Percentiles rank a stretch among this genome's conserved stretches.
Conservation (phyloP, 1,284 basidiomycete species). For the Boletus sp. region DNA sequence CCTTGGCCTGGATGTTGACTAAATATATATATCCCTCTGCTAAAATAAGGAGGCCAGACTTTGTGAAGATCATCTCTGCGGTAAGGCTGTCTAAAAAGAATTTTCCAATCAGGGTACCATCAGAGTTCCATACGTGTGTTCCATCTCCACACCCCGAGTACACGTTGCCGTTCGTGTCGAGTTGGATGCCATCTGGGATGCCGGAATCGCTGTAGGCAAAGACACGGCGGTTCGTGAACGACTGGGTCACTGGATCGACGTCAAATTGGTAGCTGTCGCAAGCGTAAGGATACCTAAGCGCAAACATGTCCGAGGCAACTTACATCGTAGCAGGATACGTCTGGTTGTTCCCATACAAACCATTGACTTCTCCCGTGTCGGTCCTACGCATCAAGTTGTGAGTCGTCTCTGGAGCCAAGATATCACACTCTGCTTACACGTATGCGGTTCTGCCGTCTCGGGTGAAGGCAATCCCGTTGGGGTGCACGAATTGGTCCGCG, state of each 20-base stretch:
- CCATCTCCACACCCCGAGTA: constrained; percentile 28
- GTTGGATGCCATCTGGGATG: constrained; percentile 67
- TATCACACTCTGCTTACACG: constrained; percentile 43
- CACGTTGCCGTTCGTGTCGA: constrained; percentile 17
- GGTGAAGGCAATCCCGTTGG: constrained; percentile 69
- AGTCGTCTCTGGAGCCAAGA: constrained; percentile 2
- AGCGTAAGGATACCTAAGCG: neutral
- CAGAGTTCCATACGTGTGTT: constrained; percentile 55
- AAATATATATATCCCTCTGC: constrained; percentile 18
- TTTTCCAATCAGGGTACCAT: constrained; percentile 68
- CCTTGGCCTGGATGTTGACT: constrained; percentile 15
- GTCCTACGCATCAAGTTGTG: constrained; percentile 35
- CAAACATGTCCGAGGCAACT: constrained; percentile 16
- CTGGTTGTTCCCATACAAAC: constrained; percentile 53
- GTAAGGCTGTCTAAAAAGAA: constrained; percentile 59
- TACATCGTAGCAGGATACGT: constrained; percentile 68
- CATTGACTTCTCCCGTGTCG: constrained; percentile 49
- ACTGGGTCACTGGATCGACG: constrained; percentile 54
- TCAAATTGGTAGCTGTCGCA: constrained; percentile 61
- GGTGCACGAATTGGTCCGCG: constrained; percentile 61
- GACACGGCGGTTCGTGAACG: constrained; percentile 59
- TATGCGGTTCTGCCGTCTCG: constrained; percentile 65
- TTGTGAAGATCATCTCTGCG: constrained; percentile 61
- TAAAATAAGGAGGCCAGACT: constrained; percentile 22
- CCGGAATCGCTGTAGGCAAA: constrained; percentile 71